Conservation (phyloP, 768 basidiomycete genomes). For the Leucocoprinus sp. region DNA sequence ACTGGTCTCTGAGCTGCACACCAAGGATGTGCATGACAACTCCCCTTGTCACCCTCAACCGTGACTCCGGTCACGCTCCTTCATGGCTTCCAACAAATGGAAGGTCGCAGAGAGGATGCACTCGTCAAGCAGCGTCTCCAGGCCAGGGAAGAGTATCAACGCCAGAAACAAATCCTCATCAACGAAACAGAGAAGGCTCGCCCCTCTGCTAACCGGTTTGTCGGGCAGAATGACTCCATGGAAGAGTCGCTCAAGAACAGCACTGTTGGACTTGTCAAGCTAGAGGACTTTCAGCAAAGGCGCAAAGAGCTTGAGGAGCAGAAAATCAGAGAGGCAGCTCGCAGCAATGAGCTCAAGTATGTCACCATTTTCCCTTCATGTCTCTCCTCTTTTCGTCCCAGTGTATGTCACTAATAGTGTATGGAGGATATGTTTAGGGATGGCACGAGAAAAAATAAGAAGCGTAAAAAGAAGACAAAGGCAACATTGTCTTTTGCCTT, state of each 20-base stretch:
- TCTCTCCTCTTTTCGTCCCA: slow-evolving; percentile 10
- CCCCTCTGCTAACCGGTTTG: slow-evolving; percentile 81
- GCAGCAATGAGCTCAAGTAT: slow-evolving; percentile 82
- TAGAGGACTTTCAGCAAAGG: slow-evolving; percentile 89
- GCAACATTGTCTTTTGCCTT: slow-evolving; percentile 86
- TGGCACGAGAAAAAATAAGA: slow-evolving; percentile 80
- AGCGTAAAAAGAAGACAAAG: slow-evolving; percentile 86
- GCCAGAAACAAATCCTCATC: slow-evolving; percentile 73
- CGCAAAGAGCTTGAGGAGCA: slow-evolving; percentile 87
- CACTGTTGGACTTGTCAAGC: slow-evolving; percentile 84
- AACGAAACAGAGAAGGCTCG: slow-evolving; percentile 90
- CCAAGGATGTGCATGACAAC: slow-evolving; percentile 81
- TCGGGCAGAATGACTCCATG: slow-evolving; percentile 90
- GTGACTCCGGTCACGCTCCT: slow-evolving; percentile 12
- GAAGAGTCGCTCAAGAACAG: slow-evolving; percentile 87
- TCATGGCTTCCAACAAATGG: slow-evolving; percentile 73
- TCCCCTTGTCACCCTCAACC: slow-evolving; percentile 3
- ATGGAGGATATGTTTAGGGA: slow-evolving; percentile 86
- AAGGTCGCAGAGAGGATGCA: slow-evolving; percentile 81
- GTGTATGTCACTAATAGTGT: slow-evolving; percentile 54
- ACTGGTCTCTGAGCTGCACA: slow-evolving; percentile 68
- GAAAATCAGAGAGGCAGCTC: slow-evolving; percentile 82
- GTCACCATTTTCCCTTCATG: slow-evolving; percentile 24
- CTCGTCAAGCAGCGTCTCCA: slow-evolving; percentile 76
- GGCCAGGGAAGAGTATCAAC: slow-evolving; percentile 74